Evolutionary conservation across 345 rosid species (phyloP).

Genomic region (Sonneratia caseolaris): DNA sequence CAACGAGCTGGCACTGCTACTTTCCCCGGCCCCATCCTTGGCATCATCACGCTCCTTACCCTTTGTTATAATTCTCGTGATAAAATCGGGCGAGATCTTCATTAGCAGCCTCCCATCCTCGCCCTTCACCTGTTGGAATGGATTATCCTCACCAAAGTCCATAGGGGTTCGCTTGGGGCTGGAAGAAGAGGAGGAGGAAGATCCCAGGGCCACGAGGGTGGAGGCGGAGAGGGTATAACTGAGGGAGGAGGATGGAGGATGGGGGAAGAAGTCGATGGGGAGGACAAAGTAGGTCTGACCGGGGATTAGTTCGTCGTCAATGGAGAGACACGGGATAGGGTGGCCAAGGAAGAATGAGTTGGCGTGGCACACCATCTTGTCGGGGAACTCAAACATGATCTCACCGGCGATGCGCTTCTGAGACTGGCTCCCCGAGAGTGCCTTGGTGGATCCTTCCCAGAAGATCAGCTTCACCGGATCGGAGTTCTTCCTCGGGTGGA

Average conservation of each 20-base stretch:
- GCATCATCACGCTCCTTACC: conserved; percentile 3
- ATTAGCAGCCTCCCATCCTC: conserved; percentile 39
- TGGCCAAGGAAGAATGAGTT: conserved; percentile 35
- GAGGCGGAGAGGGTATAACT: conserved; percentile 18
- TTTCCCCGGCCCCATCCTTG: neutral
- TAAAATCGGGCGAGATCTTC: conserved; percentile 49
- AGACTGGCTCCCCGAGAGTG: conserved; percentile 6
- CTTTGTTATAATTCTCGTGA: conserved; percentile 24
- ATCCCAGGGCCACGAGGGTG: conserved; percentile 19
- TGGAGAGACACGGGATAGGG: conserved; percentile 24
- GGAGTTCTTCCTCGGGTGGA: conserved; percentile 1
- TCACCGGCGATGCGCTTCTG: conserved; percentile 23
- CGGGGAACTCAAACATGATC: conserved; percentile 31
- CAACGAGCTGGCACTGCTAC: conserved; percentile 13
- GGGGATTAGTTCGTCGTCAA: conserved; percentile 21
- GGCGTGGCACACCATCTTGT: conserved; percentile 29
- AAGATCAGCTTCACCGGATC: conserved; percentile 24
- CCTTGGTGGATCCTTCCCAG: conserved; percentile 26
- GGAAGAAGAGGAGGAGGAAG: neutral
- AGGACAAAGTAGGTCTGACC: conserved; percentile 30
- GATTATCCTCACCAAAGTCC: conserved; percentile 13
- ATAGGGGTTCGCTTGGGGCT: conserved; percentile 13
- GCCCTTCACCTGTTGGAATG: conserved; percentile 28
- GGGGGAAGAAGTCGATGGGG: conserved; percentile 23
- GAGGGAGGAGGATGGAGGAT: neutral